Evolutionary conservation across 176 grass and related monocot genomes (phyloP).

Genomic region (Rhipidocladum racemiflorum): DNA sequence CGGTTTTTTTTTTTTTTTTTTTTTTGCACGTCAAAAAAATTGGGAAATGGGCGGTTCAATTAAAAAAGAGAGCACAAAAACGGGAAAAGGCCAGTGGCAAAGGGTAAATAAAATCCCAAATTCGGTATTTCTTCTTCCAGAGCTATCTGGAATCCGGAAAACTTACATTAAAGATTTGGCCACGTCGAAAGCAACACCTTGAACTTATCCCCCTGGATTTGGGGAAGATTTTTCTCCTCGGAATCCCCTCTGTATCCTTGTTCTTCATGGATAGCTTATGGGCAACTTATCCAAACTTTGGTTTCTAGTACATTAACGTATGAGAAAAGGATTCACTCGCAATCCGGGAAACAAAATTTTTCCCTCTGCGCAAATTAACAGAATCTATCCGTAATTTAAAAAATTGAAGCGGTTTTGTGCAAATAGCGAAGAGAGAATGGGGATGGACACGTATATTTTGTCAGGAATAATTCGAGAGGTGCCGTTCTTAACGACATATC

Average conservation of each 20-base stretch:
- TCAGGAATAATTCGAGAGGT: background rate
- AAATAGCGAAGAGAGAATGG: no score
- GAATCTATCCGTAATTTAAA: no score
- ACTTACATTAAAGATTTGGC: background rate
- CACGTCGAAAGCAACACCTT: conserved; percentile 34
- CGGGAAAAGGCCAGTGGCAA: background rate
- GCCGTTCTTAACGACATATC: background rate
- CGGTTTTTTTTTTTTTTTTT: background rate
- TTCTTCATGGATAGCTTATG: background rate
- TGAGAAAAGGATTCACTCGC: no score
- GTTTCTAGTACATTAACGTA: no score
- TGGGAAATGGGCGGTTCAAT: background rate
- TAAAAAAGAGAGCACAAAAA: conserved; percentile 2
- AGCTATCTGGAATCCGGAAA: conserved; percentile 9
- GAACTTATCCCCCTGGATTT: background rate
- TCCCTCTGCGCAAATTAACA: no score
- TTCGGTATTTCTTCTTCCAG: background rate
- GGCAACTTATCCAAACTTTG: background rate
- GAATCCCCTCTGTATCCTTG: background rate
- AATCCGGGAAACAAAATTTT: no score
- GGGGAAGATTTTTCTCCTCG: background rate
- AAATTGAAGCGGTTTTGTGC: no score
- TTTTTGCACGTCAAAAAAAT: background rate
- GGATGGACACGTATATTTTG: no score
- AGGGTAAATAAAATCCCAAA: background rate